Evolutionary conservation across 805 yeast species (phyloP), one percentile per base, ranked within the genome.

Genomic region (Martiniozyma abietophila): DNA sequence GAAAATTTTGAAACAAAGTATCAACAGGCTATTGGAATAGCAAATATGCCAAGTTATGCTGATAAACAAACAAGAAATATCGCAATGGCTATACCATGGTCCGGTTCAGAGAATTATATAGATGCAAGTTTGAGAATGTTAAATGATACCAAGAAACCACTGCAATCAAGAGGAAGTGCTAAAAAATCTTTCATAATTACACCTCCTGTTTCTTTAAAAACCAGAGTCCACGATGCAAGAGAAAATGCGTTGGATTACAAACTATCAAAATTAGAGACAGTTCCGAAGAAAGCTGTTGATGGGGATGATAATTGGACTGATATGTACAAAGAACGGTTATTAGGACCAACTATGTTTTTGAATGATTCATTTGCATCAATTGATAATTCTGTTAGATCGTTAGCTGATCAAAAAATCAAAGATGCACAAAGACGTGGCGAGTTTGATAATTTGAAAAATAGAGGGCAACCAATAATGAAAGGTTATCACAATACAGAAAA

Each of bases 401-500:
- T 84, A 32, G 95, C 95, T 0, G 84, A 80, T 46, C 74, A 76
- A 24, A 62, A 74, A 31, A 83, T 86, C 18, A 84, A 76, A 46
- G 86, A 83, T 14, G 82, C 92, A 24, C 68, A 73, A 45, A 61
- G 65, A 17, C 66, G 77, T 4, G 95, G 95, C 0, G 78, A 71
- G 22, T 86, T 86, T 49, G 55, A 67, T 1, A 69, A 71, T 34
- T 48, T 76, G 5, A 69, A 73, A 0, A 32, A 32, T 10, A 64
- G 94, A 38, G 95, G 94, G 0, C 66, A 70, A 45, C 76, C 77
- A 3, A 48, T 79, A 11, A 59, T 61, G 4, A 46, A 44, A 16
- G 65, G 58, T 12, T 54, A 47, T 30, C 52, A 59, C 34, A 53
- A 56, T n/a, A 61, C 57, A 44, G 43, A 42, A 17, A 72, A 61